These are phyloP conservation scores for Amylocarpus encephaloides DNA, from an alignment of 2,329 filamentous ascomycete species.

Conservation along the genomic window DNA sequence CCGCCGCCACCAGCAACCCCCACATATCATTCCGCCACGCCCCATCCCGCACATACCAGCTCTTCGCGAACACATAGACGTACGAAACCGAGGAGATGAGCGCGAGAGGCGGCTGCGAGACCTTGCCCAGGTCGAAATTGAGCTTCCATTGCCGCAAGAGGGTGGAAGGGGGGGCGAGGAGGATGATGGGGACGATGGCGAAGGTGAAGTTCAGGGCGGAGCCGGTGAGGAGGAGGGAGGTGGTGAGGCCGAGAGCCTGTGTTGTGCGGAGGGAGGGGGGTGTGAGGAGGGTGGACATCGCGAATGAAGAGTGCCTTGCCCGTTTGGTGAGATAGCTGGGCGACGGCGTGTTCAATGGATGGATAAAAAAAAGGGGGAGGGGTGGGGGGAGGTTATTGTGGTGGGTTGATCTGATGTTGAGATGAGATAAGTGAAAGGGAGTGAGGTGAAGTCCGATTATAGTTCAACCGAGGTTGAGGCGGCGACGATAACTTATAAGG, in stretches of 20 bases:
- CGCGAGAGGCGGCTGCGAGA: not conserved
- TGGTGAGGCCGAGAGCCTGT: slow-evolving; percentile 1
- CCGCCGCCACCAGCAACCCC: not conserved
- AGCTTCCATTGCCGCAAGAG: not conserved
- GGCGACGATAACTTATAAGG: too few relatives aligned
- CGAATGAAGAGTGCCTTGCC: too few relatives aligned
- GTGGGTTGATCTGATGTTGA: too few relatives aligned
- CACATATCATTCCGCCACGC: not conserved
- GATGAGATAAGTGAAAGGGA: too few relatives aligned
- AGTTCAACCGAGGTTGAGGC: too few relatives aligned
- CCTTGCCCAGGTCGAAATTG: not conserved
- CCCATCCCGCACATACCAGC: not conserved
- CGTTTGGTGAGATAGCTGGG: too few relatives aligned
- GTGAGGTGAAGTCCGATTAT: too few relatives aligned
- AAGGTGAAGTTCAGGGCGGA: not conserved
- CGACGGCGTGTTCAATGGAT: too few relatives aligned
- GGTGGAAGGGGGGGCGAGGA: not conserved
- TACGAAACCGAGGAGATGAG: not conserved
- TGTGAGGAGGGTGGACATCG: not conserved
- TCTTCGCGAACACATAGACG: not conserved
- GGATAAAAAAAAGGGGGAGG: too few relatives aligned
- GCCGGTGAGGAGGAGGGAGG: slow-evolving; percentile 1
- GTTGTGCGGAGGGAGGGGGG: slow-evolving; percentile 2
- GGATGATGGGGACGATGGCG: not conserved
- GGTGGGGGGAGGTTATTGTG: too few relatives aligned